These are phyloP conservation scores for Eruca vesicaria DNA, from an alignment of 441 rosid species.

Conservation along the genomic window DNA sequence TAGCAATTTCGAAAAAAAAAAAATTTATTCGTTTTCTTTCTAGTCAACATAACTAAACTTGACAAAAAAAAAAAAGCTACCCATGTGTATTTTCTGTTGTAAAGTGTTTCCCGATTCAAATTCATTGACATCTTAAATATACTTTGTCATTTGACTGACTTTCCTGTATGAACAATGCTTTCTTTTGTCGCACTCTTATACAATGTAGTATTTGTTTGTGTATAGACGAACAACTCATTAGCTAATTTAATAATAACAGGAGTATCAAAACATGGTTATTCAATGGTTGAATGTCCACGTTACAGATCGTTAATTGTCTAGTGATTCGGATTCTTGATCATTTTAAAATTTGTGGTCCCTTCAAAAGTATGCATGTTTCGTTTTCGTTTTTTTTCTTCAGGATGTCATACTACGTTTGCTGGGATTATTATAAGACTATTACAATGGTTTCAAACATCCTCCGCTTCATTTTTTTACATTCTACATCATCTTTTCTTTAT, in stretches of 20 bases:
- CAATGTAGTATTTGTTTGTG: background rate
- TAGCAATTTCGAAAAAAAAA: background rate
- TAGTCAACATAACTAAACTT: conserved; percentile 15
- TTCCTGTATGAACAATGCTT: background rate
- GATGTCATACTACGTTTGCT: no score
- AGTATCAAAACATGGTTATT: no score
- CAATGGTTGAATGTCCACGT: background rate
- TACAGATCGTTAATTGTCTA: background rate
- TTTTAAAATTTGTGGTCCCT: no score
- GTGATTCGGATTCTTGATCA: background rate
- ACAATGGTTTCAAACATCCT: no score
- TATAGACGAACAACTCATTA: background rate
- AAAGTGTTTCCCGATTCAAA: background rate
- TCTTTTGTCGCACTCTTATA: background rate
- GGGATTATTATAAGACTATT: background rate
- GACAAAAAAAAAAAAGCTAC: no score
- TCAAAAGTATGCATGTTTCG: background rate
- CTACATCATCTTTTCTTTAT: no score
- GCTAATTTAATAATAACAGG: background rate
- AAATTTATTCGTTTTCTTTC: background rate
- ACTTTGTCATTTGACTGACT: background rate
- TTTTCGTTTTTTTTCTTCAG: background rate
- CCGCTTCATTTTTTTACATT: no score
- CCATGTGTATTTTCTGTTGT: background rate
- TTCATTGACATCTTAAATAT: conserved; percentile 15